A percentile compares a stretch with the other conserved stretches of the same genome.
phyloP scores from a whole-genome alignment of 805 yeast genomes.

The Ogataea haglerorum region DNA sequence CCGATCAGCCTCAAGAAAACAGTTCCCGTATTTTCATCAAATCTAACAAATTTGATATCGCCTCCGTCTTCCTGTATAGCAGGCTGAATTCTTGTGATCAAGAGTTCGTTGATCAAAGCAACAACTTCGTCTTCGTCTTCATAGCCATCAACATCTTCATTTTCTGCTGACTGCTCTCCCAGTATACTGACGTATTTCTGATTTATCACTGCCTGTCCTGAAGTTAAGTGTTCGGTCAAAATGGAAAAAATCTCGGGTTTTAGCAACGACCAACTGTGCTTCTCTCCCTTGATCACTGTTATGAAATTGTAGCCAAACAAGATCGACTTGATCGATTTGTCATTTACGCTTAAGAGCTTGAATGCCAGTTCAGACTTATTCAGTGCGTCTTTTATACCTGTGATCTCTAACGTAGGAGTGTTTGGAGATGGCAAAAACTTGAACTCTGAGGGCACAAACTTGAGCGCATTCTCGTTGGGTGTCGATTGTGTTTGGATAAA shows the following conservation, averaged over 20 bases:
- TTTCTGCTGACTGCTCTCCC: constrained; percentile 34
- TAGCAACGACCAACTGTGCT: constrained; percentile 49
- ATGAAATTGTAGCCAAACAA: constrained; percentile 83
- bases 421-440: constrained; percentile 59
- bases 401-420: constrained; percentile 60
- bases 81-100: constrained; percentile 93
- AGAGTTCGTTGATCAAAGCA: constrained; percentile 84
- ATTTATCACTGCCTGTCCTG: constrained; percentile 54
- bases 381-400: constrained; percentile 71
- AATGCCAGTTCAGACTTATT: constrained; percentile 70
- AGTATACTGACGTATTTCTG: constrained; percentile 32
- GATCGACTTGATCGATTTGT: constrained; percentile 56
- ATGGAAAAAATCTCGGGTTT: constrained; percentile 66
- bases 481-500: constrained; percentile 83
- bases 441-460: constrained; percentile 70
- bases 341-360: constrained; percentile 71
- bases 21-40: constrained; percentile 80
- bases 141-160: constrained; percentile 39
- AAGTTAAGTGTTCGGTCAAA: constrained; percentile 51
- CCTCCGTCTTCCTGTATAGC: constrained; percentile 99
- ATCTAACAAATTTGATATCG: constrained; percentile 84
- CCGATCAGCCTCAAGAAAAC: constrained; percentile 90
- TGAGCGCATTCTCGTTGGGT: constrained; percentile 82
- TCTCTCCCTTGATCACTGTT: constrained; percentile 62
- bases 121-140: constrained; percentile 80